A percentile compares a stretch with the other conserved stretches of the same genome.
Conservation (phyloP, 2,329 filamentous ascomycete species). For the Monilinia fructicola region DNA sequence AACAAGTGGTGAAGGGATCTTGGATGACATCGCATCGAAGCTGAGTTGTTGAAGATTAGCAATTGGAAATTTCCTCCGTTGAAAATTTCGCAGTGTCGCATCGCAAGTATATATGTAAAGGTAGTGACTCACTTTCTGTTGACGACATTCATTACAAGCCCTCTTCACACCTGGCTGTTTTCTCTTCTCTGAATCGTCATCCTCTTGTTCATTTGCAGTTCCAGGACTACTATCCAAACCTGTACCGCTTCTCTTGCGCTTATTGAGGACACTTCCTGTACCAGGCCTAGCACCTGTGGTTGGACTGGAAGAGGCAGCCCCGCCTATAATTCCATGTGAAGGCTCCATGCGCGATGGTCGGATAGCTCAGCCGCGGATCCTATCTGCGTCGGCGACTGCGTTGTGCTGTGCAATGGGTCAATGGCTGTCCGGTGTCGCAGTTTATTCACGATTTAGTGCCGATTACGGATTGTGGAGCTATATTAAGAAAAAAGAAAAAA, state of each 20-base stretch:
- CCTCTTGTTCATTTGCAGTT: slow-evolving; percentile 55
- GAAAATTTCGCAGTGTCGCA: slow-evolving; percentile 1
- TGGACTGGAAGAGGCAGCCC: slow-evolving; percentile 37
- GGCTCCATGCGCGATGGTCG: slow-evolving; percentile 34
- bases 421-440: slow-evolving; percentile 36
- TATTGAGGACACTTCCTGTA: slow-evolving; percentile 41
- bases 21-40: slow-evolving; percentile 81
- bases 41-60: slow-evolving; percentile 45
- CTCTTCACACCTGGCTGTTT: slow-evolving; percentile 71
- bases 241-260: slow-evolving; percentile 59
- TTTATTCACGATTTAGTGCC: slow-evolving; percentile 25
- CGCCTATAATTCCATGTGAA: slow-evolving; percentile 28
- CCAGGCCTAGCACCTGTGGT: slow-evolving; percentile 35
- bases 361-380: slow-evolving; percentile 24
- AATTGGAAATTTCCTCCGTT: background rate
- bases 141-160: slow-evolving; percentile 80
- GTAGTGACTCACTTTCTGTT: slow-evolving; percentile 70
- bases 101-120: slow-evolving; percentile 2
- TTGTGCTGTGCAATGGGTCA: slow-evolving; percentile 29
- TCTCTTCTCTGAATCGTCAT: slow-evolving; percentile 58
- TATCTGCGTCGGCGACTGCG: slow-evolving; percentile 23
- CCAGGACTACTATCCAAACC: slow-evolving; percentile 61
- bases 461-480: slow-evolving; percentile 29
- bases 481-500: slow-evolving; percentile 8
- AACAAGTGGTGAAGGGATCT: slow-evolving; percentile 75